These are phyloP conservation scores for Osmanthus fragrans DNA, from an alignment of 257 asterid species.

Conservation along the genomic window DNA sequence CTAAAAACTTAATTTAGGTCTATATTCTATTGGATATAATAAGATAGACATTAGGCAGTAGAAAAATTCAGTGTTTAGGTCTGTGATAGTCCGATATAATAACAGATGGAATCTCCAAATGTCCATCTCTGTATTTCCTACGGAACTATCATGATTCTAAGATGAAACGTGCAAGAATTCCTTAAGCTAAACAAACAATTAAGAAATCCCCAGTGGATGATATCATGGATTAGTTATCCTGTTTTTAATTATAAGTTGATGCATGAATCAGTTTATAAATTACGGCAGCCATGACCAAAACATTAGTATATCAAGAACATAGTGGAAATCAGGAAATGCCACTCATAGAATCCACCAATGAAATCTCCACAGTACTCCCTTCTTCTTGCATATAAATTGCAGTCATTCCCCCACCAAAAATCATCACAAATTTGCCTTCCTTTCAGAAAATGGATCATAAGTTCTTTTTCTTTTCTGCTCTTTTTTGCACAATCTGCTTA, in stretches of 20 bases:
- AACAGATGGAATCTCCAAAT: too few relatives aligned
- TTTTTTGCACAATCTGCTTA: constrained; percentile 22
- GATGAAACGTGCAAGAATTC: too few relatives aligned
- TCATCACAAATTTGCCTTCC: neutral
- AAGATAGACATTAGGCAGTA: too few relatives aligned
- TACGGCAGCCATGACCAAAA: constrained; percentile 22
- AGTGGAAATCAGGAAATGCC: constrained; percentile 50
- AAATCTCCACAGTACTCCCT: neutral
- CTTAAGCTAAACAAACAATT: neutral
- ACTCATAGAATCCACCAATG: constrained; percentile 45
- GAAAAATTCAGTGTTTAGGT: too few relatives aligned
- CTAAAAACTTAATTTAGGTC: too few relatives aligned
- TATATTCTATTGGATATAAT: too few relatives aligned
- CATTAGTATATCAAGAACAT: constrained; percentile 35
- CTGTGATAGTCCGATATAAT: too few relatives aligned
- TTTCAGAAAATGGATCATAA: constrained; percentile 5
- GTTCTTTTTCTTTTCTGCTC: constrained; percentile 6
- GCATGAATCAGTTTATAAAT: constrained; percentile 12
- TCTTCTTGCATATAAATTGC: constrained; percentile 46
- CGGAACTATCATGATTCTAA: too few relatives aligned
- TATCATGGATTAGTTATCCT: constrained; percentile 22
- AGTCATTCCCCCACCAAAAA: neutral
- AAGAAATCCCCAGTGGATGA: constrained; percentile 38
- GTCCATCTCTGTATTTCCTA: too few relatives aligned
- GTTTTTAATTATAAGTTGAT: constrained; percentile 1